Evolutionary conservation across 2,329 filamentous ascomycete genomes (phyloP), one percentile per base, ranked within the genome.

Genomic region (Fusarium siculi): DNA sequence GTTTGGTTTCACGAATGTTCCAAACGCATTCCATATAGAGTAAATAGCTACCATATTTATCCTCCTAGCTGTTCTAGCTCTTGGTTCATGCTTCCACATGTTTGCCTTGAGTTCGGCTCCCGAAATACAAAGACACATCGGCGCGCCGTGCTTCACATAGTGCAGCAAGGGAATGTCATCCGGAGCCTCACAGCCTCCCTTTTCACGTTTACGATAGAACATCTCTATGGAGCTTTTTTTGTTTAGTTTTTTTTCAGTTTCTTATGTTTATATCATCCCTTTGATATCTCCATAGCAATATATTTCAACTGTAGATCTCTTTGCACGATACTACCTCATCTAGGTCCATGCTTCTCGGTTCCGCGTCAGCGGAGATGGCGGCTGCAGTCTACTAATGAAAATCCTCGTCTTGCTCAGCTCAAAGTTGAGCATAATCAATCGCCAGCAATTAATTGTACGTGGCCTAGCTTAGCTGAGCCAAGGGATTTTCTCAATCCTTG

Each of bases 1-100:
- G 43, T 28, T 68, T 68, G 36, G 71, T 72, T 68, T 74, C 71
- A 74, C 54, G 55, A 56, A 52, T 55, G 67, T 62, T 72, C 71
- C 34, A 55, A 60, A 49, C 40, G 7, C 52, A 56, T 70, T 43
- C 60, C 53, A 68, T 34, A 28, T 46, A 49, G 25, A 42, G 42
- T 61, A 56, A 47, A 65, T 42, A 53, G 56, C 53, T 42, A 25
- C 32, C 23, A 30, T 40, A 9, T 52, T 42, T 46, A 18, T 49
- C 52, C 11, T 57, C 10, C 14, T 44, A 32, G 23, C 50, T 49
- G 37, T 59, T 34, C 21, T 46, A 34, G 25, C 50, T 49, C 42
- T 65, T 44, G 53, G 55, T 39, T 34, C 28, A 32, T 40, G 23
- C 49, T 58, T 64, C 34, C 28, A 53, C 32, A 37, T 46, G 42